phyloP scores from a whole-genome alignment of 768 basidiomycete genomes.

The Boletus tylopilopsis region DNA sequence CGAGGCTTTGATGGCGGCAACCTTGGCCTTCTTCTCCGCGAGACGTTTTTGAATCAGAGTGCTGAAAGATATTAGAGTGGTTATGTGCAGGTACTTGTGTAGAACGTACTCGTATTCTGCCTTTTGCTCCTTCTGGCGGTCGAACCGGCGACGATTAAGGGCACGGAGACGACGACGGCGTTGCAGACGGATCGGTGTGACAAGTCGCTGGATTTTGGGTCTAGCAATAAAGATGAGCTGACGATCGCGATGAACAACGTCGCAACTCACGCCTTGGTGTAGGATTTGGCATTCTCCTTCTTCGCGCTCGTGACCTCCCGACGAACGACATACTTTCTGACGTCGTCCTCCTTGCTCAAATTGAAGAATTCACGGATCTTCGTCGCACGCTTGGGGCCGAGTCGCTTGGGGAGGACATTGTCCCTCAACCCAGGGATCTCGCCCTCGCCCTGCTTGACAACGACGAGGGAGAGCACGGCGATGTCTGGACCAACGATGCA shows the following conservation, averaged over 20 bases:
- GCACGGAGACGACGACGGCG: conserved; percentile 90
- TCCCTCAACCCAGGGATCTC: conserved; percentile 94
- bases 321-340: conserved; percentile 94
- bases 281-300: conserved; percentile 89
- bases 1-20: conserved; percentile 81
- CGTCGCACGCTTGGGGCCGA: conserved; percentile 96
- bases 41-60: conserved; percentile 82
- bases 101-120: conserved; percentile 78
- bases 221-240: conserved; percentile 35
- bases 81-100: not conserved
- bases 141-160: conserved; percentile 83
- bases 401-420: conserved; percentile 86
- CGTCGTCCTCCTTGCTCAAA: conserved; percentile 96
- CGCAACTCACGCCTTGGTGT: conserved; percentile 87
- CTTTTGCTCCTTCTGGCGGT: conserved; percentile 94
- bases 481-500: conserved; percentile 98
- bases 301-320: conserved; percentile 86
- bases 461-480: conserved; percentile 87
- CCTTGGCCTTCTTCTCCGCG: conserved; percentile 91
- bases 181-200: conserved; percentile 93
- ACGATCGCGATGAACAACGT: not conserved
- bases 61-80: conserved; percentile 39
- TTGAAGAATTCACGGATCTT: conserved; percentile 99
- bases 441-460: conserved; percentile 93
- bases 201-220: conserved; percentile 96